phyloP scores from a whole-genome alignment of 345 rosid genomes.

The Jatropha curcas region DNA sequence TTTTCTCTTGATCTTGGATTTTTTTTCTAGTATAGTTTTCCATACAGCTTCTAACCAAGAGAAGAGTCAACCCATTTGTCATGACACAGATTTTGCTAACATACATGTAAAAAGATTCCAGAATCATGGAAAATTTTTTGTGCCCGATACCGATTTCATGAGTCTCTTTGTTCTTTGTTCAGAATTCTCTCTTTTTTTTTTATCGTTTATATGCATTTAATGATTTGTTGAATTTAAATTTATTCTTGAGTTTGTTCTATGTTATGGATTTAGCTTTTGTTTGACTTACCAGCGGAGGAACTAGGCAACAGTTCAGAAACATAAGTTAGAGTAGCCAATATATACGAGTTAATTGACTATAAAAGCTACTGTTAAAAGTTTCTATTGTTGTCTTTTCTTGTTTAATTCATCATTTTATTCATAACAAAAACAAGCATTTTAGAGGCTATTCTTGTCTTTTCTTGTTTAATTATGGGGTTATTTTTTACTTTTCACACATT shows the following conservation, averaged over 20 bases:
- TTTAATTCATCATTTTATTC: no score
- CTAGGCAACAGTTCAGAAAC: not conserved
- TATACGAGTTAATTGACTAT: no score
- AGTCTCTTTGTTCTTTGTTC: no score
- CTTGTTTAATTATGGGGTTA: no score
- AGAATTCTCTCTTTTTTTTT: no score
- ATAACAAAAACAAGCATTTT: no score
- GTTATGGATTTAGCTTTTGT: not conserved
- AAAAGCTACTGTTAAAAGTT: not conserved
- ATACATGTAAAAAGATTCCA: slow-evolving; percentile 14
- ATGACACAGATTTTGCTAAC: slow-evolving; percentile 8
- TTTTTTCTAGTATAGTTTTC: slow-evolving; percentile 19
- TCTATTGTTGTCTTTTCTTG: no score
- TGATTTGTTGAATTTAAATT: not conserved
- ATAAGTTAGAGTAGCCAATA: no score
- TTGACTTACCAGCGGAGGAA: not conserved
- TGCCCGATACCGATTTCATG: slow-evolving; percentile 13
- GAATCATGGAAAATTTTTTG: slow-evolving; percentile 7
- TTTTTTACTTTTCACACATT: no score
- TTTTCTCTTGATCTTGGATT: not conserved
- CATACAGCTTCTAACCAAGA: slow-evolving; percentile 18
- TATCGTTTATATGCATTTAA: not conserved
- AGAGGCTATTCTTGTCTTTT: no score
- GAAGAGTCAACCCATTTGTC: slow-evolving; percentile 16
- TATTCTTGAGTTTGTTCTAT: not conserved